Evolutionary conservation across 306 rosid genomes (phyloP).

Genomic region (Crotalaria pallida): DNA sequence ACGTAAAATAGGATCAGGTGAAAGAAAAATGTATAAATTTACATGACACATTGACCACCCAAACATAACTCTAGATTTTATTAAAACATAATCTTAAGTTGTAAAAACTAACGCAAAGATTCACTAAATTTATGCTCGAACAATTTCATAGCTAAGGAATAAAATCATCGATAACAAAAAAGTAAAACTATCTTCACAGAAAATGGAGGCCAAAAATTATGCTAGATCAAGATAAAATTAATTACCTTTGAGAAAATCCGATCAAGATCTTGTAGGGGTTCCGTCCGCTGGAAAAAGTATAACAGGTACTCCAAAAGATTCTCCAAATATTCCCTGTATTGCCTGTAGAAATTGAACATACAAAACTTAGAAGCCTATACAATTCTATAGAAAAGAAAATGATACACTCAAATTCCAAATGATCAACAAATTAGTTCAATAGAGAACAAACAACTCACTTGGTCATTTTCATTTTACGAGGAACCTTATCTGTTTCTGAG

Average conservation of each 20-base stretch:
- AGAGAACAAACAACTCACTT: slow-evolving; percentile 33
- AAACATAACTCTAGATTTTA: not conserved
- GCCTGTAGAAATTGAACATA: slow-evolving; percentile 45
- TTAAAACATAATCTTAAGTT: not conserved
- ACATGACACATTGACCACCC: not conserved
- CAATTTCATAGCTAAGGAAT: not conserved
- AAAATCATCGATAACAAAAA: not conserved
- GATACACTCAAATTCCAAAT: slow-evolving; percentile 7
- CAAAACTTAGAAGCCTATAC: slow-evolving; percentile 7
- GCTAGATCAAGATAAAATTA: slow-evolving; percentile 7
- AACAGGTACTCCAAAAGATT: slow-evolving; percentile 69
- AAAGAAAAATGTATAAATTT: not conserved
- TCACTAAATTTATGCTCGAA: not conserved
- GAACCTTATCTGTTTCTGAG: slow-evolving; percentile 67
- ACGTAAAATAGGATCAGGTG: not conserved
- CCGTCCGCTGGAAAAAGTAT: slow-evolving; percentile 84
- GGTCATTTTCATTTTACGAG: slow-evolving; percentile 60
- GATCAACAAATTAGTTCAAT: not conserved
- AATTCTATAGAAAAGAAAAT: not conserved
- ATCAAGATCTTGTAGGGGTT: slow-evolving; percentile 94
- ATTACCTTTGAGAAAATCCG: slow-evolving; percentile 79
- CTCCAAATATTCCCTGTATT: slow-evolving; percentile 69
- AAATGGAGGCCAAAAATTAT: slow-evolving; percentile 7
- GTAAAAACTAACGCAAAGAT: not conserved
- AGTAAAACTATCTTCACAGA: not conserved